Base-by-base conservation (phyloP, 2,329 filamentous ascomycete genomes). In the Colletotrichum noveboracense region DNA sequence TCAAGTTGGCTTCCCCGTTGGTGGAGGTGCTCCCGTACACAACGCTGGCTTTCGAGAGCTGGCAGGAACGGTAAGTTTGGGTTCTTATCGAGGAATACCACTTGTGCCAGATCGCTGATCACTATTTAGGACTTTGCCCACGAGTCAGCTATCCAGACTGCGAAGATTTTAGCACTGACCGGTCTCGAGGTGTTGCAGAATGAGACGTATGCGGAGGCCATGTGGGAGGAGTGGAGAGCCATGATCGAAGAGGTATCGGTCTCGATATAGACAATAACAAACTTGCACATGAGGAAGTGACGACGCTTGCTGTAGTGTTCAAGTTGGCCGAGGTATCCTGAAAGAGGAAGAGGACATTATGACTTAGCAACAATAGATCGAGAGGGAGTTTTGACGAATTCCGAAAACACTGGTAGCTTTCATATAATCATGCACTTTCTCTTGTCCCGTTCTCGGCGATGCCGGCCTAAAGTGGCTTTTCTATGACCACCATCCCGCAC, bases 1-100 rank as follows among this genome's bases (percentile, higher is more conserved):
- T 28, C 74, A 76, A 32, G 74, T 76, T 24, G 74, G 74, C 48
- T 76, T 76, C 36, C 74, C 74, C 7, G 43, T 76, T 21, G 74
- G 74, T 13, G 74, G 21, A 8, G 66, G 30, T 13, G 61, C 74
- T n/a, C 74, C 74, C 10, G 71, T 74, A 24, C 74, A 76, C n/a
- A 76, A 76, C 66, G 61, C 64, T 14, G 74, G 74, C 13, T 76
- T 76, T 62, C 56, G 70, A 36, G 71, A 76, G 74, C 58, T 70
- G 9, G 61, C 61, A 0, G 61, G 61, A 26, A 65, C 61, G 32
- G 61, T 65, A 13, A 2, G 61, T n/a, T 10, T 12, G 0, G 2
- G 12, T 6, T 38, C 4, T 16, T 6, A 3, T 36, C 7, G 13
- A 58, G 24, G 2, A 28, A 18, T 2, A 10, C 13, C 1, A 6